Percentiles rank a stretch among this genome's conserved stretches.
Conservation (phyloP, 2,329 filamentous ascomycete genomes). For the Clonostachys rosea region DNA sequence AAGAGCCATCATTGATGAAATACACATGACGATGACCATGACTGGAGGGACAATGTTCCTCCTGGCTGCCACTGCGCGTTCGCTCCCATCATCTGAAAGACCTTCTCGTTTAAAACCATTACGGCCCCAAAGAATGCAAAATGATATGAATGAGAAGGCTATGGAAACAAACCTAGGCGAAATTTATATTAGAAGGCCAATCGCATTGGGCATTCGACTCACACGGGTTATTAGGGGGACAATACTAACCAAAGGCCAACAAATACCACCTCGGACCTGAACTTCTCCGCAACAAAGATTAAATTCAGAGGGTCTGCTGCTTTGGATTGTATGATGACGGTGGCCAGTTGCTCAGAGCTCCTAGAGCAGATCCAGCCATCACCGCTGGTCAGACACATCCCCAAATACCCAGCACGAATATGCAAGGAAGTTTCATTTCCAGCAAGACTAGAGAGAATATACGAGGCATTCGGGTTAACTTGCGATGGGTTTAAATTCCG, state of each 20-base stretch:
- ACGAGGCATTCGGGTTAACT: conserved; percentile 82
- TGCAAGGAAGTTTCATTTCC: conserved; percentile 64
- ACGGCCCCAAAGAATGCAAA: conserved; percentile 91
- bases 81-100: too few species aligned
- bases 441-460: conserved; percentile 85
- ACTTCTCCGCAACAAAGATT: conserved; percentile 93
- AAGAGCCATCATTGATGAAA: conserved; percentile 65
- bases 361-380: conserved; percentile 89
- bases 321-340: background rate
- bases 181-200: too few species aligned
- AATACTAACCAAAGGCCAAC: conserved; percentile 74
- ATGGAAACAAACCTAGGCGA: conserved; percentile 74
- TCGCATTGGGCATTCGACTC: background rate
- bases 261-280: conserved; percentile 98
- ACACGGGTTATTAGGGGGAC: background rate
- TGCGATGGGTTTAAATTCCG: conserved; percentile 69
- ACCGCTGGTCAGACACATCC: conserved; percentile 82
- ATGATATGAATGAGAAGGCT: conserved; percentile 92
- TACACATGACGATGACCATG: conserved; percentile 86
- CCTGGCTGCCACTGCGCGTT: too few species aligned
- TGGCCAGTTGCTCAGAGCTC: conserved; percentile 39
- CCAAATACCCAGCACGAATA: conserved; percentile 94
- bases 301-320: conserved; percentile 84
- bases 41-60: conserved; percentile 28
- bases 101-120: conserved; percentile 93